A percentile compares a stretch with the other conserved stretches of the same genome.
phyloP scores from a whole-genome alignment of 202 grass and related monocot species.

The Eragrostis tef region DNA sequence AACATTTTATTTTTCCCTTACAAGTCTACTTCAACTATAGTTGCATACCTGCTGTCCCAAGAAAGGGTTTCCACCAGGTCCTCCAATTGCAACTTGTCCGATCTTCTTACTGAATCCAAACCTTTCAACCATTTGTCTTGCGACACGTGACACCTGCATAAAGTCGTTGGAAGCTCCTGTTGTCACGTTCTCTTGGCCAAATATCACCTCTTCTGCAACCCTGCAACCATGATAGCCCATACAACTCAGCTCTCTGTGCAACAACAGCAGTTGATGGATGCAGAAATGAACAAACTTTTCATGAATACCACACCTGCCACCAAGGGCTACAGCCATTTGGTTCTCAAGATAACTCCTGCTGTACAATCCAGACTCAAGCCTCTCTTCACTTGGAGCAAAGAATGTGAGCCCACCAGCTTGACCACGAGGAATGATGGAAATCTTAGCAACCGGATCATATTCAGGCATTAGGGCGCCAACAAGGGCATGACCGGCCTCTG shows the following conservation, averaged over 20 bases:
- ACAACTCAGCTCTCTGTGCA: neutral
- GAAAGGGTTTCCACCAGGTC: slow-evolving; percentile 94
- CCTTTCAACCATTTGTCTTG: slow-evolving; percentile 98
- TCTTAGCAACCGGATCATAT: slow-evolving; percentile 96
- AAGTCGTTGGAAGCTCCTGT: slow-evolving; percentile 97
- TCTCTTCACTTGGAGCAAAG: slow-evolving; percentile 95
- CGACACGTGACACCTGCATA: slow-evolving; percentile 95
- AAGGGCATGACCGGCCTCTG: slow-evolving; percentile 97
- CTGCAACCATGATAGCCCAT: slow-evolving; percentile 49
- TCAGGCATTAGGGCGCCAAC: slow-evolving; percentile 98
- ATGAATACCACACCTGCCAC: slow-evolving; percentile 67
- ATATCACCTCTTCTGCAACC: slow-evolving; percentile 99
- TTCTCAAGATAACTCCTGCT: slow-evolving; percentile 96
- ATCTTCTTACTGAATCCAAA: slow-evolving; percentile 99
- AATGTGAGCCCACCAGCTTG: slow-evolving; percentile 97
- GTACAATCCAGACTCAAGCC: slow-evolving; percentile 91
- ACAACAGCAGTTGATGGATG: neutral
- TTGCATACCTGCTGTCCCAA: slow-evolving; percentile 90
- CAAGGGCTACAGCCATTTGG: slow-evolving; percentile 99
- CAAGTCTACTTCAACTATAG: neutral
- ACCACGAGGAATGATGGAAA: slow-evolving; percentile 96
- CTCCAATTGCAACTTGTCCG: slow-evolving; percentile 88
- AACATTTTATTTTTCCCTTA: neutral
- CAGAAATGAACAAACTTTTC: slow-evolving; percentile 4
- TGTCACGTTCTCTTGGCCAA: slow-evolving; percentile 88